phyloP scores from a whole-genome alignment of 345 rosid species.

The Carallia pectinifolia region DNA sequence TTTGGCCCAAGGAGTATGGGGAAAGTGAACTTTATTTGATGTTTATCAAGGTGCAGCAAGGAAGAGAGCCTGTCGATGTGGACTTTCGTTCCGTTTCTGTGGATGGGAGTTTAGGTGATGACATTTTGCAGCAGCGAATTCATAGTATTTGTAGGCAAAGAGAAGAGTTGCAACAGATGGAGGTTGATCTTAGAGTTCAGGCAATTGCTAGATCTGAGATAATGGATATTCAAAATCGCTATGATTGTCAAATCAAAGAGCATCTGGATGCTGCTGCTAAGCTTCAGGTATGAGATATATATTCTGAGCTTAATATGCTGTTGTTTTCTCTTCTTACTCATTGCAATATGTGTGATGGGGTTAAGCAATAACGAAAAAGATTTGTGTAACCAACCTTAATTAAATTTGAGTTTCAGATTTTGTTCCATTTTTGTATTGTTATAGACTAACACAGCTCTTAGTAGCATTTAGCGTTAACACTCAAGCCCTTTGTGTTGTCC shows the following conservation, averaged over 20 bases:
- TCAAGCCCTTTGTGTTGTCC: too few species aligned
- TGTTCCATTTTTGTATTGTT: too few species aligned
- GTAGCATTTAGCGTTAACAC: too few species aligned
- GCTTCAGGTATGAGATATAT: conserved; percentile 53
- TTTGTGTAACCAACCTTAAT: too few species aligned
- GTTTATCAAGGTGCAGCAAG: conserved; percentile 69
- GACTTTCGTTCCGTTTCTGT: conserved; percentile 56
- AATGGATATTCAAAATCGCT: conserved; percentile 53
- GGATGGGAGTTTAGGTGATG: conserved; percentile 51
- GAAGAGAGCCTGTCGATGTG: conserved; percentile 61
- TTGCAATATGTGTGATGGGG: neutral
- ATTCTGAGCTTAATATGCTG: neutral
- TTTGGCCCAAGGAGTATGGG: neutral
- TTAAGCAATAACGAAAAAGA: neutral
- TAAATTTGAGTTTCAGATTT: too few species aligned
- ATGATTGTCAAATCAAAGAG: conserved; percentile 59
- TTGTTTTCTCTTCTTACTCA: too few species aligned
- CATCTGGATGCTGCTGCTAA: conserved; percentile 59
- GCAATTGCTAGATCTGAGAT: conserved; percentile 65
- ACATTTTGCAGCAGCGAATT: conserved; percentile 64
- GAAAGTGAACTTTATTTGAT: conserved; percentile 27
- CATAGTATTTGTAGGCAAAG: conserved; percentile 54
- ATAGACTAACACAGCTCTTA: too few species aligned
- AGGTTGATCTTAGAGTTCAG: conserved; percentile 80
- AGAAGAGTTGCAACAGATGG: conserved; percentile 70